These are phyloP conservation scores for Phoma sp. DNA, from an alignment of 2,329 filamentous ascomycete genomes.

Conservation along the genomic window DNA sequence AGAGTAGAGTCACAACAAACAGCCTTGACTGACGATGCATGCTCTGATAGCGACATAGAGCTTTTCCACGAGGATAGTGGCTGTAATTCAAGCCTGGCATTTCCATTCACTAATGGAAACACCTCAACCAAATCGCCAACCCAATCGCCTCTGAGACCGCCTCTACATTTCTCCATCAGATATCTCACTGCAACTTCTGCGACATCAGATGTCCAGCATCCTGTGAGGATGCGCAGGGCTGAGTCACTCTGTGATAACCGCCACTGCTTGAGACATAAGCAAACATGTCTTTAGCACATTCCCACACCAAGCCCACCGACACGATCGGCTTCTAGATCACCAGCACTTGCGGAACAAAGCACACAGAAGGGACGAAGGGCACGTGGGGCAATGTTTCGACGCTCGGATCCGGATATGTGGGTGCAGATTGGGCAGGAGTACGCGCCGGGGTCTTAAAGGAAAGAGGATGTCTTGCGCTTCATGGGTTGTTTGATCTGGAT, in stretches of 20 bases:
- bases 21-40: too few species aligned
- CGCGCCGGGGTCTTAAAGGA: background rate
- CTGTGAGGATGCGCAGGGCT: background rate
- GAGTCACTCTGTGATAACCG: constrained; percentile 2
- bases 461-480: too few species aligned
- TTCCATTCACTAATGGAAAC: background rate
- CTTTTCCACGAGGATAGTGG: background rate
- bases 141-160: background rate
- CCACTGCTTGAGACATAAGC: constrained; percentile 9
- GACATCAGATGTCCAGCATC: background rate
- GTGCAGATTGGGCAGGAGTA: constrained; percentile 7
- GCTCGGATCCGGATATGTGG: constrained; percentile 4
- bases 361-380: background rate
- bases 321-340: too few species aligned
- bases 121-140: background rate
- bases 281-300: constrained; percentile 6
- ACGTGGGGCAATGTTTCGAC: background rate
- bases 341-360: background rate
- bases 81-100: background rate
- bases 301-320: background rate
- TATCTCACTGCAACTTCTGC: background rate
- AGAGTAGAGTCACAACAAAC: background rate
- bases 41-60: background rate
- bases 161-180: background rate
- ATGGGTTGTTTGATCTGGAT: too few species aligned